Evolutionary conservation across 805 yeast species (phyloP), one percentile per base, ranked within the genome.

Genomic region (Diddensiella transvaalensis): DNA sequence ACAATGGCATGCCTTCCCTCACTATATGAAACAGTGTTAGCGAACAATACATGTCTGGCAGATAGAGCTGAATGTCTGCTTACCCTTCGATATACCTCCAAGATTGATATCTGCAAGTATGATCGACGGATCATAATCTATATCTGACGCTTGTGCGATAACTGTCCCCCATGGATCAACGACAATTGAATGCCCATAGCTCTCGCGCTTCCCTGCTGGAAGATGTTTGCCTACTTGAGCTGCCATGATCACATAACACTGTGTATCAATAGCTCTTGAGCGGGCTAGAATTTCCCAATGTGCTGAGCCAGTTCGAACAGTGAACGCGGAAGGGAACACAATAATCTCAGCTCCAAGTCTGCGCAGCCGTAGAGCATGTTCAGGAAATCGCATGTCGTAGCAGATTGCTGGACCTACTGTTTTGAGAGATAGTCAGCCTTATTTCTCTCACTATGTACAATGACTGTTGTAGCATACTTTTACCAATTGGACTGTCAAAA

Each of bases 141-240:
- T 61, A 54, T 76, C 81, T 18, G 77, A 67, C 22, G 75, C 73
- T 51, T 80, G 77, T 1, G 87, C 83, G 3, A 91, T 51, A 1
- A 88, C 73, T 0, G 78, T 73, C 0, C 98, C 99, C 88, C 95
- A 87, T 0, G 99, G 98, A 56, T 86, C 91, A n/a, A 91, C 77
- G 3, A 89, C 81, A 53, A 89, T 71, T 0, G 95, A 76, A 59
- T 88, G 91, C 0, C 99, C 99, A 68, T 82, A 91, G 52, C 96
- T 85, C 48, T 78, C 75, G 48, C 98, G 71, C 48, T 72, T 74
- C 17, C 69, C 69, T 43, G 57, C 66, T 0, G 79, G 73, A 13
- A 8, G 11, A 62, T 89, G 96, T 36, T 68, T 66, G 1, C 97
- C 97, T 48, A 81, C 79, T 61, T 88, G 96, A 0, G 93, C 95